Conservation (phyloP, 345 rosid genomes). For the Aegle marmelos region DNA sequence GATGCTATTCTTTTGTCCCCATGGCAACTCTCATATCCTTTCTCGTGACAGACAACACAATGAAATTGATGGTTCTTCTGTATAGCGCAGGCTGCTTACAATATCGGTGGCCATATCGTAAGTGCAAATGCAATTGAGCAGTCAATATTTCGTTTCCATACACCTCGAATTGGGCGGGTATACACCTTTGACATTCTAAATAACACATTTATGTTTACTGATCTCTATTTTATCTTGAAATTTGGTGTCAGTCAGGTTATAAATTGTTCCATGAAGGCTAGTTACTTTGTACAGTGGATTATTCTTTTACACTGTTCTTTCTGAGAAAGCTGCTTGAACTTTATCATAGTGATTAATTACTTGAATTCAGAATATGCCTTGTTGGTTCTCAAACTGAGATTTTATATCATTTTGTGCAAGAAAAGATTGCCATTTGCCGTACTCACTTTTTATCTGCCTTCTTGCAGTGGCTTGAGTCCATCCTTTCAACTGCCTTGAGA, state of each 20-base stretch:
- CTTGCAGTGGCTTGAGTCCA: slow-evolving; percentile 83
- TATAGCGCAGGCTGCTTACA: slow-evolving; percentile 88
- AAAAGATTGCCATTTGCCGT: slow-evolving; percentile 6
- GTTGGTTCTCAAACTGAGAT: background rate
- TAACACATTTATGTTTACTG: background rate
- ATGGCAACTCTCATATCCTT: slow-evolving; percentile 1
- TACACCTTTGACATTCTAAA: slow-evolving; percentile 10
- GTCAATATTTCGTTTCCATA: slow-evolving; percentile 65
- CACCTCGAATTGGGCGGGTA: slow-evolving; percentile 81
- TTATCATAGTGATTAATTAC: background rate
- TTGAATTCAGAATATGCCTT: background rate
- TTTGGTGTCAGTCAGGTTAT: background rate
- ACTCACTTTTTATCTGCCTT: slow-evolving; percentile 7
- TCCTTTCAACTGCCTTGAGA: slow-evolving; percentile 71
- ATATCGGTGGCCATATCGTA: slow-evolving; percentile 72
- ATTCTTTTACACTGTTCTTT: background rate
- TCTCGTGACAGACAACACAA: background rate
- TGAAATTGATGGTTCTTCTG: slow-evolving; percentile 32
- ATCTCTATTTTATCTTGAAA: background rate
- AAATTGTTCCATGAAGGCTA: background rate
- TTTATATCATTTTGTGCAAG: background rate
- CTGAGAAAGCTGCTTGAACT: background rate
- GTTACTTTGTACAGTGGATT: background rate
- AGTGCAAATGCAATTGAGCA: slow-evolving; percentile 87
- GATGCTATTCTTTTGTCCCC: background rate